Percentiles rank a stretch among this genome's conserved stretches.
These are phyloP conservation scores for Globisporangium orthogonon DNA, from an alignment of 352 stramenopile genomes.

Conservation along the genomic window DNA sequence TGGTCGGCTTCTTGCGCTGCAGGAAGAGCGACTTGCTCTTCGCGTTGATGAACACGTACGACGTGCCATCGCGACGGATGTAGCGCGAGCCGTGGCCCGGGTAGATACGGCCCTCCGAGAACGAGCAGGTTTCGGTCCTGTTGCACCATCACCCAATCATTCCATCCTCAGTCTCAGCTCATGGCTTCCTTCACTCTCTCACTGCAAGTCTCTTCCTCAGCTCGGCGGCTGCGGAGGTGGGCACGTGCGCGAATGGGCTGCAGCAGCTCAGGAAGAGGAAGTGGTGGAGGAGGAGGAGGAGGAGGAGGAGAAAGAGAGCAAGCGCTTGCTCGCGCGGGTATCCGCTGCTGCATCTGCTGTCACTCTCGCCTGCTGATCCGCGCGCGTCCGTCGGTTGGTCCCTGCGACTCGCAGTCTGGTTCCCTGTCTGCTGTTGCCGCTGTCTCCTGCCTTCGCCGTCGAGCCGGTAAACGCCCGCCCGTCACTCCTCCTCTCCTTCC, in stretches of 20 bases:
- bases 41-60: slow-evolving; percentile 93
- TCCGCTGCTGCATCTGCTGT: not conserved
- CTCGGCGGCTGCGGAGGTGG: not conserved
- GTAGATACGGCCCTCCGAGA: slow-evolving; percentile 93
- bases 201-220: not conserved
- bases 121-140: slow-evolving; percentile 89
- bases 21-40: slow-evolving; percentile 98
- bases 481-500: not conserved
- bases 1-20: slow-evolving; percentile 99
- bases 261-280: not conserved
- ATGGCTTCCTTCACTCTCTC: not conserved
- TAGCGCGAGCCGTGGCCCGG: slow-evolving; percentile 98
- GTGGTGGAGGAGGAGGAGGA: not conserved
- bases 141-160: not conserved
- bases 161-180: not conserved
- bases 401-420: not conserved
- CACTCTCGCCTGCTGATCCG: no score
- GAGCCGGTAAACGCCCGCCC: not conserved
- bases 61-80: slow-evolving; percentile 96
- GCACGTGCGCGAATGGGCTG: no score
- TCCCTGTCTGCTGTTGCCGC: not conserved
- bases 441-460: not conserved
- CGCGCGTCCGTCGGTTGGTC: no score
- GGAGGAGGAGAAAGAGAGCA: no score
- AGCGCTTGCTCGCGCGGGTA: no score